A percentile compares a stretch with the other conserved stretches of the same genome.
These are phyloP conservation scores for Penicillium sclerotigenum DNA, from an alignment of 2,329 filamentous ascomycete genomes.

Conservation along the genomic window DNA sequence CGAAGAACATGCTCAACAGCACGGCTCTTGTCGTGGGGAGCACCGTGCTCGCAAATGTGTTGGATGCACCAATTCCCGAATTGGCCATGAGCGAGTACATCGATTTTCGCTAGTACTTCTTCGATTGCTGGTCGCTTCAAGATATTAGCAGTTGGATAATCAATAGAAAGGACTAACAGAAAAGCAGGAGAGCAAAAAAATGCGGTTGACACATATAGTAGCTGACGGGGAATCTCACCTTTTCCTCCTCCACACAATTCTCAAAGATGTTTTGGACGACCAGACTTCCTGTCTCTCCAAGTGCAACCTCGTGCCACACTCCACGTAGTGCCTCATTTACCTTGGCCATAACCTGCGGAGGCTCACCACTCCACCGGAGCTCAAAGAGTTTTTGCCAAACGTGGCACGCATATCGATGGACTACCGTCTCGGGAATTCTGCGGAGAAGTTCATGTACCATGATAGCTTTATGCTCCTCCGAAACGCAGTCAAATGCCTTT, in stretches of 20 bases:
- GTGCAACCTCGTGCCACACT: constrained; percentile 98
- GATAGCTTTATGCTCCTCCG: constrained; percentile 94
- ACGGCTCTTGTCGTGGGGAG: constrained; percentile 82
- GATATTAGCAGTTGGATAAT: constrained; percentile 17
- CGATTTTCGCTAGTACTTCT: constrained; percentile 90
- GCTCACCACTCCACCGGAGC: constrained; percentile 88
- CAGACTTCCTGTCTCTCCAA: constrained; percentile 94
- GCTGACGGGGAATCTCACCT: constrained; percentile 57
- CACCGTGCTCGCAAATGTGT: constrained; percentile 96
- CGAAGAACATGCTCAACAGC: constrained; percentile 94
- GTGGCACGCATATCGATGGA: constrained; percentile 97
- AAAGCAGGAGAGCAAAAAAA: neutral
- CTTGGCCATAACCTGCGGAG: constrained; percentile 96
- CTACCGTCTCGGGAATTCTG: constrained; percentile 93
- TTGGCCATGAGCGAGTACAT: constrained; percentile 93
- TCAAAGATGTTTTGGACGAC: constrained; percentile 99
- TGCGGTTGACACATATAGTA: neutral
- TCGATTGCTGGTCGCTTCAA: constrained; percentile 90
- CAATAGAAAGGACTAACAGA: neutral
- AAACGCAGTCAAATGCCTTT: constrained; percentile 96
- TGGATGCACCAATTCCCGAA: constrained; percentile 99
- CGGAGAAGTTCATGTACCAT: constrained; percentile 98
- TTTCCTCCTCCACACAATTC: constrained; percentile 97
- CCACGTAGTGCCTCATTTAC: constrained; percentile 92
- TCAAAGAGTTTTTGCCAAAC: constrained; percentile 99